phyloP scores from a whole-genome alignment of 2,329 filamentous ascomycete genomes.

The Xylariaceae sp. region DNA sequence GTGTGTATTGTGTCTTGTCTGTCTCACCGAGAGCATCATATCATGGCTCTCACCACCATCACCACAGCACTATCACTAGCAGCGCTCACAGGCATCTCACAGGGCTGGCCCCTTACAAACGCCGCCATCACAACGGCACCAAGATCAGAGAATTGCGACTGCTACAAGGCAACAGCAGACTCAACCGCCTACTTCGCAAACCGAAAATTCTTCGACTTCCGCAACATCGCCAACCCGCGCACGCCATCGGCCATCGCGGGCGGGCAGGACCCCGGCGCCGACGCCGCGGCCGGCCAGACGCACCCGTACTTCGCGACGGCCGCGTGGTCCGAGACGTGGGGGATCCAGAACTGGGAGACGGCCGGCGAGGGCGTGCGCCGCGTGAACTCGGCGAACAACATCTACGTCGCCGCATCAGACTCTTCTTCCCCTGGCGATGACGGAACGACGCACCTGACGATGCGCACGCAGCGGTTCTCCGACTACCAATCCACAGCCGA shows the following conservation, averaged over 20 bases:
- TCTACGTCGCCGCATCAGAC: slow-evolving; percentile 53
- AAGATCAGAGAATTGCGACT: slow-evolving; percentile 20
- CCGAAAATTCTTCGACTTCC: slow-evolving; percentile 59
- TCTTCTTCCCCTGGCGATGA: slow-evolving; percentile 48
- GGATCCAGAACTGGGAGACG: slow-evolving; percentile 35
- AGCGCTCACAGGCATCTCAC: background rate
- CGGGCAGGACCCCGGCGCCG: slow-evolving; percentile 29
- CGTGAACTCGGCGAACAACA: slow-evolving; percentile 50
- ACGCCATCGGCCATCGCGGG: slow-evolving; percentile 38
- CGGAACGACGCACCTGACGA: slow-evolving; percentile 51
- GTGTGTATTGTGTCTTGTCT: background rate
- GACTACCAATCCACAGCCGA: slow-evolving; percentile 58
- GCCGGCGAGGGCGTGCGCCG: slow-evolving; percentile 42
- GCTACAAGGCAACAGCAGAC: slow-evolving; percentile 25
- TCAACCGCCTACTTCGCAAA: slow-evolving; percentile 48
- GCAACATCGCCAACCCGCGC: slow-evolving; percentile 44
- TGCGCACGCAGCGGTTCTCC: slow-evolving; percentile 53
- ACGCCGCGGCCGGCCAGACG: slow-evolving; percentile 38
- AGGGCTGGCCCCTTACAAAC: slow-evolving; percentile 22
- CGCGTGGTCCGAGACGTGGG: slow-evolving; percentile 43
- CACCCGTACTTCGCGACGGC: slow-evolving; percentile 43
- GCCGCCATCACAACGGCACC: background rate
- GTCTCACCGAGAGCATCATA: background rate
- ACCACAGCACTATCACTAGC: slow-evolving; percentile 3
- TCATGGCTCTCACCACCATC: background rate